Evolutionary conservation across 768 basidiomycete species (phyloP).

Genomic region (Tulasnella sp.): DNA sequence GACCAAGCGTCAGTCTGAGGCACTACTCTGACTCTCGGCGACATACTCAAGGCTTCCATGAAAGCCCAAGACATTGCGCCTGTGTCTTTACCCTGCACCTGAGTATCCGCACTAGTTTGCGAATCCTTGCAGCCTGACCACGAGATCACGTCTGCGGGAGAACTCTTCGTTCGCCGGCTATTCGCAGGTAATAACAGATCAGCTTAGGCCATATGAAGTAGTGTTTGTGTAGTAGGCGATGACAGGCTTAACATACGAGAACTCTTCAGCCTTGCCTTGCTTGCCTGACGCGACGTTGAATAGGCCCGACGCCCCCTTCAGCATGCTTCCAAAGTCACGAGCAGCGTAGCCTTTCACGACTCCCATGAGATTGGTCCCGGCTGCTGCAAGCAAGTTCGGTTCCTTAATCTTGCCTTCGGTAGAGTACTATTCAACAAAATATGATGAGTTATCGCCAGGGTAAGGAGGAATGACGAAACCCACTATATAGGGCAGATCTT

Average conservation of each 20-base stretch:
- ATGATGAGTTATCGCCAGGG: background rate
- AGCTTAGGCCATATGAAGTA: background rate
- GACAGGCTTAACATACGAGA: slow-evolving; percentile 36
- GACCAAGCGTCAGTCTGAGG: slow-evolving; percentile 19
- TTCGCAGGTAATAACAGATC: background rate
- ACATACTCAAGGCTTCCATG: slow-evolving; percentile 21
- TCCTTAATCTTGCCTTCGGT: slow-evolving; percentile 94
- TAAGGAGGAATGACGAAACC: background rate
- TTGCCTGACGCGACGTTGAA: slow-evolving; percentile 63
- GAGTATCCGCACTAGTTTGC: slow-evolving; percentile 34
- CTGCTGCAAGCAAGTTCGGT: slow-evolving; percentile 77
- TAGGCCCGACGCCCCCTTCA: slow-evolving; percentile 61
- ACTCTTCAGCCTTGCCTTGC: slow-evolving; percentile 49
- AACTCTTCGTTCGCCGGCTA: slow-evolving; percentile 44
- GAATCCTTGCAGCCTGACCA: slow-evolving; percentile 36
- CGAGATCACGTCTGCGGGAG: slow-evolving; percentile 62
- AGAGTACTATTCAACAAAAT: slow-evolving; percentile 48
- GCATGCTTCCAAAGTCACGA: slow-evolving; percentile 69
- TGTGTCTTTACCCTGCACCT: slow-evolving; percentile 34
- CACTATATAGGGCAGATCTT: slow-evolving; percentile 32
- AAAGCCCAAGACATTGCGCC: slow-evolving; percentile 38
- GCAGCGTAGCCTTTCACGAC: slow-evolving; percentile 65
- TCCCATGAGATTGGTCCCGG: slow-evolving; percentile 74
- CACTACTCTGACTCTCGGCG: background rate
- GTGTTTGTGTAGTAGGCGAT: too few species aligned